phyloP scores from a whole-genome alignment of 371 early-diverging fungal species.

The Mycotypha africana region DNA sequence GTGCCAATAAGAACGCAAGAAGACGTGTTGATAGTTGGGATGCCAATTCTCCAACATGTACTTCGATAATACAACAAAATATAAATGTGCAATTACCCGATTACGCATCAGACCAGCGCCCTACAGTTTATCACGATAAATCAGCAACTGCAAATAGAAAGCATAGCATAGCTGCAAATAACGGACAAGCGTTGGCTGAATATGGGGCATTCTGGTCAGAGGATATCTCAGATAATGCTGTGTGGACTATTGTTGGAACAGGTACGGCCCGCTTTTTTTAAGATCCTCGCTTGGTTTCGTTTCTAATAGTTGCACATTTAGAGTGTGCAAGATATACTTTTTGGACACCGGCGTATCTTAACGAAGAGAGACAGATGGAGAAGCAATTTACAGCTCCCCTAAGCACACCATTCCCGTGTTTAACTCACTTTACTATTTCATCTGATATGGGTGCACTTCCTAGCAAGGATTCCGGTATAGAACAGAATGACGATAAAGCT shows the following conservation, averaged over 20 bases:
- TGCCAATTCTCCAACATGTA: no score
- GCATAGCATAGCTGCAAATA: conserved; percentile 3
- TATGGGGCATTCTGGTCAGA: conserved; percentile 63
- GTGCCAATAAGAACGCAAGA: conserved; percentile 7
- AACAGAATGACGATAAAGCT: no score
- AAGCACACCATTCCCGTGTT: conserved; percentile 16
- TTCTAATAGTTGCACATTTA: neutral
- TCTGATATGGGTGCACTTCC: no score
- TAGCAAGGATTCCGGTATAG: no score
- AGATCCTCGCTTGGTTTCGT: no score
- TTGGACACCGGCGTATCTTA: conserved; percentile 43
- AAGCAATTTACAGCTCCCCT: conserved; percentile 10
- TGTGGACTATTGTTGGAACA: conserved; percentile 68
- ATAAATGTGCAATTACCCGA: conserved; percentile 6
- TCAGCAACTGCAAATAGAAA: neutral
- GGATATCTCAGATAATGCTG: conserved; percentile 80
- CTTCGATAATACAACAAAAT: neutral
- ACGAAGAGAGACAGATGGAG: conserved; percentile 5
- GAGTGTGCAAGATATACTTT: conserved; percentile 76
- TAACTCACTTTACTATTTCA: conserved; percentile 5
- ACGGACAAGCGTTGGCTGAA: neutral
- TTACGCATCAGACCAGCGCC: conserved; percentile 8
- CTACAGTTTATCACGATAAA: neutral
- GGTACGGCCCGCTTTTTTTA: no score
- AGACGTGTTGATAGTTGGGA: conserved; percentile 34